Evolutionary conservation across 352 stramenopile species (phyloP), one percentile per base, ranked within the genome.

Genomic region (Pythium aphanidermatum): DNA sequence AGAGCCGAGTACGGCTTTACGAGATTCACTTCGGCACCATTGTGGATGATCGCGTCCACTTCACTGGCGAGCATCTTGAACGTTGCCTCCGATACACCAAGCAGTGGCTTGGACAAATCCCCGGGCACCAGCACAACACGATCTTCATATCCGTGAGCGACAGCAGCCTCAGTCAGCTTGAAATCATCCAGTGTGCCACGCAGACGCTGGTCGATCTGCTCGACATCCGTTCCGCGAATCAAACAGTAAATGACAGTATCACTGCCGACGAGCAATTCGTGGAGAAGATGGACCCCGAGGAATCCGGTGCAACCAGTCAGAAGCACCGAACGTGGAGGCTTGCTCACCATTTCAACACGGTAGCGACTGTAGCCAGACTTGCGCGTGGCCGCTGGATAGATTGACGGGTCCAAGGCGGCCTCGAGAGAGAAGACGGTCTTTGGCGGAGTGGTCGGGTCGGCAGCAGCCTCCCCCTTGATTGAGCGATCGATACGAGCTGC

Each of bases 241-340:
- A 97, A 55, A 31, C 86, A 95, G 50, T 91, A 92, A 5, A 95
- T 71, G 5, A 71, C 70, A 17, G 63, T 68, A 31, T 91, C 77
- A 12, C 76, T 75, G 36, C 80, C 58, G 20, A 72, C 73, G 23
- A 96, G 58, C 11, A 96, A 60, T 57, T 90, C 53, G 20, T 89
- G 68, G 6, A 97, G 64, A 29, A 97, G 56, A 50, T 95, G 83
- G 1, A 54, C 79, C 39, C 89, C 89, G 13, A 97, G 70, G 47
- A 95, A 97, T 12, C 89, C 89, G 13, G 89, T 97, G n/a, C 68
- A 85, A 21, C 89, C 89, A 2, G 89, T 97, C 42, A 97, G 55
- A 23, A 97, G 84, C 16, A 96, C 45, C 38, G 74, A 86, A 21
- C 73, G 83, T 26, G 89, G 81, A 25, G 73, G 75, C 30, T 70